Evolutionary conservation across 495 filamentous ascomycete genomes (phyloP).

Genomic region (Annulohypoxylon moriforme): DNA sequence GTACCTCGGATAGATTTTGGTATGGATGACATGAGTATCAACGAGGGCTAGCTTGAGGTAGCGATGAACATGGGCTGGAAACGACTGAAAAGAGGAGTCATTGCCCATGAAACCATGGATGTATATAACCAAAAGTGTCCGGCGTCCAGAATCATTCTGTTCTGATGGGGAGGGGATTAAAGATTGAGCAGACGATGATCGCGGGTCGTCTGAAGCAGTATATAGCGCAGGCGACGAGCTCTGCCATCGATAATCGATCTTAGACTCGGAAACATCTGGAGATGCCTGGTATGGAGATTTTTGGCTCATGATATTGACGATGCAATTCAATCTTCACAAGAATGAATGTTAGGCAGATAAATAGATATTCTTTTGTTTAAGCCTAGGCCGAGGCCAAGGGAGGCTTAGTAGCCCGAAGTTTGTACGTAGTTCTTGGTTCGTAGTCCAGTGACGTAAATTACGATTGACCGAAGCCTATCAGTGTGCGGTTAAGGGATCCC

Average conservation of each 20-base stretch:
- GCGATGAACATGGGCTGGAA: conserved; percentile 88
- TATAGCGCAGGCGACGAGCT: conserved; percentile 10
- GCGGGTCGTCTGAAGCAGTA: conserved; percentile 57
- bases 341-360: neutral
- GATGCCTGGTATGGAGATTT: conserved; percentile 18
- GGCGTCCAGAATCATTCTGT: conserved; percentile 51
- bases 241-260: neutral
- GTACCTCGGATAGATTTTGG: conserved; percentile 93
- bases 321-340: neutral
- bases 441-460: conserved; percentile 33
- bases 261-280: conserved; percentile 2
- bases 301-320: conserved; percentile 21
- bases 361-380: conserved; percentile 1
- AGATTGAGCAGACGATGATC: conserved; percentile 72
- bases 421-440: no score
- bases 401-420: neutral
- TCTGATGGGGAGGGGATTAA: conserved; percentile 62
- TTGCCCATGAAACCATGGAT: conserved; percentile 95
- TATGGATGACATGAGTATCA: conserved; percentile 83
- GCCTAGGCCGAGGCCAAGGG: neutral
- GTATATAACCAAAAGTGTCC: conserved; percentile 82
- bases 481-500: neutral
- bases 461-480: neutral
- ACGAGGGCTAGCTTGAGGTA: conserved; percentile 73
- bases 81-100: conserved; percentile 86